A percentile compares a stretch with the other conserved stretches of the same genome.
Conservation (phyloP, 768 basidiomycete species). For the Leccinum broughii region DNA sequence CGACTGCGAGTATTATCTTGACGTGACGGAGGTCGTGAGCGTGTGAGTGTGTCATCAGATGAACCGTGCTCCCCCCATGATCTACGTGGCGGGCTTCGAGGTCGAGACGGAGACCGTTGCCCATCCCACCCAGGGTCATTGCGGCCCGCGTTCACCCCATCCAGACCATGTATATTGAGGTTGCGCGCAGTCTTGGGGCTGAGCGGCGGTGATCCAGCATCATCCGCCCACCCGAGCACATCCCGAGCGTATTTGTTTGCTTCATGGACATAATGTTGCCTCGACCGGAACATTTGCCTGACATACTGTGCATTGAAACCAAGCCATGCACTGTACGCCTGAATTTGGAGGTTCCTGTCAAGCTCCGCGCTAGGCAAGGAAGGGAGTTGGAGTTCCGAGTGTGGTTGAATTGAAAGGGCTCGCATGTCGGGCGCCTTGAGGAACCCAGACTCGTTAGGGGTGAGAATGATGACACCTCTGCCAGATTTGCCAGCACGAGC, state of each 20-base stretch:
- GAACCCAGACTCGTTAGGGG: constrained; percentile 52
- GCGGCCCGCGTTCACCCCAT: constrained; percentile 24
- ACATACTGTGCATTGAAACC: constrained; percentile 54
- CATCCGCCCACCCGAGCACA: constrained; percentile 40
- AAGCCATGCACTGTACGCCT: constrained; percentile 55
- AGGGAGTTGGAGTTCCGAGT: constrained; percentile 30
- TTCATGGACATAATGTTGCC: constrained; percentile 40
- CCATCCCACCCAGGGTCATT: constrained; percentile 1
- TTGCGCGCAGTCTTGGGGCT: constrained; percentile 47
- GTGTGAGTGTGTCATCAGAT: constrained; percentile 1
- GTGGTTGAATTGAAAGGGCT: constrained; percentile 41
- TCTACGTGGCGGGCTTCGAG: constrained; percentile 5
- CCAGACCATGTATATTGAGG: constrained; percentile 47
- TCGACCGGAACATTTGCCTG: constrained; percentile 40
- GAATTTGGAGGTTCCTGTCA: constrained; percentile 41
- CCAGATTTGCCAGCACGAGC: constrained; percentile 72
- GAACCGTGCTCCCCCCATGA: constrained; percentile 7
- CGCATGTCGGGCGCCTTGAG: constrained; percentile 40
- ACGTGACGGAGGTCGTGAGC: constrained; percentile 3
- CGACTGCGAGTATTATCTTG: constrained; percentile 2
- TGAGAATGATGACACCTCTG: constrained; percentile 55
- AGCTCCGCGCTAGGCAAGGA: constrained; percentile 27
- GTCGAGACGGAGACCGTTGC: constrained; percentile 5
- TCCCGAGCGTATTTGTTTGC: constrained; percentile 39
- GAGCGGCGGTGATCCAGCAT: constrained; percentile 37